These are phyloP conservation scores for Leptodontidium sp. DNA, from an alignment of 2,329 filamentous ascomycete genomes.

Conservation along the genomic window DNA sequence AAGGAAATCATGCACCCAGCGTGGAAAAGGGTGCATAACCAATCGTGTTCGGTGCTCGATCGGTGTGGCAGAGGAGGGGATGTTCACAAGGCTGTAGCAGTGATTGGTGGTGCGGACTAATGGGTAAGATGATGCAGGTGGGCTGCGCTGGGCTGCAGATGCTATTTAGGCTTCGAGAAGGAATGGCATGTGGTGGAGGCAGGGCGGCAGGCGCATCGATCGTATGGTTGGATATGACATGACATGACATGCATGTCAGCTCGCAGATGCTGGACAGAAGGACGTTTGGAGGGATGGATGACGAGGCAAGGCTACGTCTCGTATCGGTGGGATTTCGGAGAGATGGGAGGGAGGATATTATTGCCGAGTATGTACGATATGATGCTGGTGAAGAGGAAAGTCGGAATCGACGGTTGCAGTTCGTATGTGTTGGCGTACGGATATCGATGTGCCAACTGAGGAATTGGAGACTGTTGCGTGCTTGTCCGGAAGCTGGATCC, in stretches of 20 bases:
- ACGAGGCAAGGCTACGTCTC: constrained; percentile 11
- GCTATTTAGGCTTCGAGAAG: constrained; percentile 7
- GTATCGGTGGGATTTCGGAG: constrained; percentile 11
- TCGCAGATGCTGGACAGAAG: neutral
- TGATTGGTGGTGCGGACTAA: neutral
- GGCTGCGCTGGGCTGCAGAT: neutral
- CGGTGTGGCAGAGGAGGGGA: neutral
- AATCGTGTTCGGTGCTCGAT: neutral
- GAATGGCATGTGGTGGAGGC: neutral
- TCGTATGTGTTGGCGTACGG: neutral
- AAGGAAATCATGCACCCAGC: neutral
- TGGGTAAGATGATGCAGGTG: neutral
- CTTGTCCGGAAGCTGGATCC: neutral
- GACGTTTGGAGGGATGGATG: neutral
- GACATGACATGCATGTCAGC: constrained; percentile 11
- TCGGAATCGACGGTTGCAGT: neutral
- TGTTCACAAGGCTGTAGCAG: neutral
- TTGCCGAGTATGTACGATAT: neutral
- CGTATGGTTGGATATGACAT: neutral
- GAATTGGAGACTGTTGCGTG: neutral
- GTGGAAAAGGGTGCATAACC: neutral
- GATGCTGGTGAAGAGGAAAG: neutral
- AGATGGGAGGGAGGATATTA: neutral
- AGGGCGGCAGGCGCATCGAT: neutral
- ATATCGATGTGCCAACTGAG: neutral